These are phyloP conservation scores for Mrakia gelida DNA, from an alignment of 768 basidiomycete genomes.

Conservation along the genomic window DNA sequence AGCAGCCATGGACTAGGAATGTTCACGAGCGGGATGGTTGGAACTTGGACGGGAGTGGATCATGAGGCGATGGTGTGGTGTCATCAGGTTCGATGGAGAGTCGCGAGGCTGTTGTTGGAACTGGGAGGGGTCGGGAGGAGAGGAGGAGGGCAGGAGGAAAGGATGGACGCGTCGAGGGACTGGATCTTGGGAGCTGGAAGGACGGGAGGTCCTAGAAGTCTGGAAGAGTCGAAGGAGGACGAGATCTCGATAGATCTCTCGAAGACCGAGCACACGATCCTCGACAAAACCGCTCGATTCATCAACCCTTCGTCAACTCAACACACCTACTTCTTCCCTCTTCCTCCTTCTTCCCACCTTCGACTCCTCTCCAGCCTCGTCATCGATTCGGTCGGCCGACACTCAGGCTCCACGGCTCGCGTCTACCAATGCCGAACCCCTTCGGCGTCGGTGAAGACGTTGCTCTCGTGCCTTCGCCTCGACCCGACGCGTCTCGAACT, in stretches of 20 bases:
- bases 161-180: conserved; percentile 51
- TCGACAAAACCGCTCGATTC: neutral
- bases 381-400: neutral
- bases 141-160: conserved; percentile 44
- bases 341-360: neutral
- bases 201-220: conserved; percentile 44
- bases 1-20: conserved; percentile 43
- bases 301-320: neutral
- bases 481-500: neutral
- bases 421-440: conserved; percentile 12
- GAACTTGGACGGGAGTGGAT: conserved; percentile 92
- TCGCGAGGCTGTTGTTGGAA: conserved; percentile 75
- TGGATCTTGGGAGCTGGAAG: conserved; percentile 55
- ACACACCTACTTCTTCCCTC: conserved; percentile 15
- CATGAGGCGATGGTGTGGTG: conserved; percentile 99
- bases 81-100: conserved; percentile 86
- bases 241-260: conserved; percentile 44
- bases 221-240: conserved; percentile 31
- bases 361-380: conserved; percentile 2
- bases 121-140: conserved; percentile 29
- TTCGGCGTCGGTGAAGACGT: neutral
- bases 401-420: neutral
- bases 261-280: conserved; percentile 48
- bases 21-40: conserved; percentile 81
- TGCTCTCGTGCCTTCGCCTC: neutral